These are phyloP conservation scores for Euphorbia neoarborescens DNA, from an alignment of 441 rosid species.

Conservation along the genomic window DNA sequence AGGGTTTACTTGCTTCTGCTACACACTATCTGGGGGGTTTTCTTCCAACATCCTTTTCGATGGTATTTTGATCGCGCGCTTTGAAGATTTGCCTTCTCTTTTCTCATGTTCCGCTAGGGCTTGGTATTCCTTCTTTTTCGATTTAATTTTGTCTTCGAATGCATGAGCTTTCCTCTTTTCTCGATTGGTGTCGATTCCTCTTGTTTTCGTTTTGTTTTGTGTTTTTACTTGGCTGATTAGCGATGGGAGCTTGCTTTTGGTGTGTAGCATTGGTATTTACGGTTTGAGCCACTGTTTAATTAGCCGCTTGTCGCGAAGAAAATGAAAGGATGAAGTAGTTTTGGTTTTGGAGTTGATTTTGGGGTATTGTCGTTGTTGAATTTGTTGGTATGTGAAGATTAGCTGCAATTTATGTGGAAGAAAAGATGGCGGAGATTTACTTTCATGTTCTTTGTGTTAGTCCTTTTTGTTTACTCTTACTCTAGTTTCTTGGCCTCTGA, in stretches of 20 bases:
- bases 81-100: conserved; percentile 15
- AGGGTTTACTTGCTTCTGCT: conserved; percentile 25
- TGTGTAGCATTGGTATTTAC: conserved; percentile 5
- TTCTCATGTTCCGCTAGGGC: conserved; percentile 13
- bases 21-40: conserved; percentile 17
- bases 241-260: background rate
- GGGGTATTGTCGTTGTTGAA: background rate
- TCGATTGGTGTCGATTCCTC: background rate
- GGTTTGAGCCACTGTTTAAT: background rate
- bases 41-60: background rate
- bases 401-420: background rate
- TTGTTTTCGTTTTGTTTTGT: background rate
- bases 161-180: conserved; percentile 12
- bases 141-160: conserved; percentile 17
- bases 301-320: background rate
- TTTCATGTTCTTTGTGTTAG: background rate
- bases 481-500: background rate
- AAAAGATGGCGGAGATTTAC: background rate
- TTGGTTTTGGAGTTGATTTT: background rate
- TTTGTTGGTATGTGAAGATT: background rate
- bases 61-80: conserved; percentile 14
- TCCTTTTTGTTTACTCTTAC: background rate
- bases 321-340: background rate
- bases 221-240: background rate
- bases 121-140: background rate